Evolutionary conservation across 768 basidiomycete genomes (phyloP), one percentile per base, ranked within the genome.

Genomic region (Kwoniella bestiolae): DNA sequence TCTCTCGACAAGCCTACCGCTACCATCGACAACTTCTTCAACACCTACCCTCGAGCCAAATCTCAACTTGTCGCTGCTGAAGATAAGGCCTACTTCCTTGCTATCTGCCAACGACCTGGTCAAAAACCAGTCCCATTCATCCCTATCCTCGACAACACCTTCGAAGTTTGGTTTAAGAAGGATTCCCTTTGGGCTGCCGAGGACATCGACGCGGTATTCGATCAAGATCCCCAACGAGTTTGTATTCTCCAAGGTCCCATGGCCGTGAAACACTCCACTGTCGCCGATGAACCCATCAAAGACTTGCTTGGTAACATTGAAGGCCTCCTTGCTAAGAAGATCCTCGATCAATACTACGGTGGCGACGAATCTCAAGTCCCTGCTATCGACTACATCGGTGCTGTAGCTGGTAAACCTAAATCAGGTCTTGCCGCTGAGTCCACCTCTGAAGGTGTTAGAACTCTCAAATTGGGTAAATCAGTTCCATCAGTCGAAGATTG

Each of bases 121-220:
- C 96, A 99, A 85, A 99, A 98, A 83, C 96, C 96, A 1, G 95
- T 90, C 6, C 96, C 96, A 0, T 99, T 97, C 85, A 96, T 99
- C 72, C 94, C 95, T 3, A 89, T 99, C 31, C 86, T 98, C 56
- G 94, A 97, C 79, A 88, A 89, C 23, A 88, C 83, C 71, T 98
- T 98, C 77, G 92, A 94, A 79, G 94, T 98, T 56, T 99, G 96
- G 96, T 98, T 99, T 85, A 98, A 99, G 86, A 99, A 99, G 90
- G 95, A 97, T 80, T 98, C 95, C 6, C 87, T 98, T 11, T 97
- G 95, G 94, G 91, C 91, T 44, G 91, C 93, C 2, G 95, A 97
- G 82, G 96, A 99, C 80, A 94, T 97, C 69, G 96, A 98, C 67
- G 95, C 94, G 14, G 94, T 99, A 45, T 96, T 98, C 77, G 96